Evolutionary conservation across 1,284 basidiomycete species (phyloP), one percentile per base, ranked within the genome.

Genomic region (Sutorius eximius): DNA sequence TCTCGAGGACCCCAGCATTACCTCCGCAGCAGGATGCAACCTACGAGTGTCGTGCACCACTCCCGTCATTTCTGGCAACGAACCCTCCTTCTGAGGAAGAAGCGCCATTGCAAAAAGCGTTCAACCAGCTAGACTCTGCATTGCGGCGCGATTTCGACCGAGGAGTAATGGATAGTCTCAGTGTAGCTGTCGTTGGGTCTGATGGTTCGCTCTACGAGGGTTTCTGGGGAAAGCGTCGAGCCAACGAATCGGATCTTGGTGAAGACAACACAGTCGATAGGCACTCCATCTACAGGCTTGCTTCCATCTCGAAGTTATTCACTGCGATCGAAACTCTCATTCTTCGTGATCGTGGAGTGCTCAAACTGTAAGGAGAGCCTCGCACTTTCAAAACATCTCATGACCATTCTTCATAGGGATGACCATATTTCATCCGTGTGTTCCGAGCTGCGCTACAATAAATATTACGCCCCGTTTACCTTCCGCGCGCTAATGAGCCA

Each of bases 291-390:
- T 81, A 80, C 57, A 71, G 80, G 30, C 65, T 81, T 24, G 79
- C 78, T 2, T 79, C 75, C 46, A 73, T 80, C 51, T 74, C 77
- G 5, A 82, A 82, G 61, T 64, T 81, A 55, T 80, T 80, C 59
- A 73, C 74, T 5, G 70, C 73, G 0, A 59, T 80, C 7, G 77
- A 82, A 57, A 77, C 75, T 3, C 60, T 77, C 37, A 73, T 81
- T 20, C 67, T 82, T 22, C 71, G 75, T 30, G 74, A 81, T 59
- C 68, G 67, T 41, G 79, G 77, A 7, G 61, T 65, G 1, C 58
- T 82, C 43, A 71, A 63, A 36, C 74, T 77, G 78, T 81, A 57
- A 32, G 68, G 4, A 10, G n/a, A 29, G 5, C n/a, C 18, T n/a
- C n/a, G 15, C 10, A 9, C 38, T 8, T 24, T 27, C 8, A 37